Evolutionary conservation across 345 rosid species (phyloP).

Genomic region (Linum tenue): DNA sequence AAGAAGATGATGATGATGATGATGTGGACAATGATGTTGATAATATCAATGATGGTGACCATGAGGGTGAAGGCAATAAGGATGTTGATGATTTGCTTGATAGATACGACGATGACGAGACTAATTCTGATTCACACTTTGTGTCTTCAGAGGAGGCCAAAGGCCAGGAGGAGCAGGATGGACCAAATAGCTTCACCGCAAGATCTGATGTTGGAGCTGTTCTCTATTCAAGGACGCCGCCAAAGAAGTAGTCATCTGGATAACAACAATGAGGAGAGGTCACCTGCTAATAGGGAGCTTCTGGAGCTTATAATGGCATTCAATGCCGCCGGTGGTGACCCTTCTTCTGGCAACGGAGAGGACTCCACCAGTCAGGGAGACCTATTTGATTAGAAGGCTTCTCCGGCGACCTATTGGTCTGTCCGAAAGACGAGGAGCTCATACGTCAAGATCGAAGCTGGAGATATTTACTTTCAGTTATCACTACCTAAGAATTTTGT

Average conservation of each 20-base stretch:
- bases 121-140: constrained; percentile 39
- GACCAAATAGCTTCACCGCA: constrained; percentile 28
- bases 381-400: constrained; percentile 23
- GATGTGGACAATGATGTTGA: constrained; percentile 2
- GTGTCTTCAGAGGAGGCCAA: constrained; percentile 51
- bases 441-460: too few species aligned
- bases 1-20: constrained; percentile 15
- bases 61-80: not conserved
- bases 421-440: not conserved
- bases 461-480: too few species aligned
- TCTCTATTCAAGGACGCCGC: constrained; percentile 38
- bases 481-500: too few species aligned
- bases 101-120: constrained; percentile 17
- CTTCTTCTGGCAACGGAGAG: constrained; percentile 35
- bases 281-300: constrained; percentile 35
- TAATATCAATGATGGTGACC: constrained; percentile 5
- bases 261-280: constrained; percentile 26
- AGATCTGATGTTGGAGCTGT: constrained; percentile 47
- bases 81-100: constrained; percentile 22
- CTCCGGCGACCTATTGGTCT: not conserved
- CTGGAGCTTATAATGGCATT: constrained; percentile 39
- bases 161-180: constrained; percentile 45
- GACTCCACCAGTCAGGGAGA: constrained; percentile 33
- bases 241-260: constrained; percentile 29
- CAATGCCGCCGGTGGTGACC: constrained; percentile 32